Evolutionary conservation across 495 filamentous ascomycete species (phyloP).

Genomic region (Penicillium riverlandense): DNA sequence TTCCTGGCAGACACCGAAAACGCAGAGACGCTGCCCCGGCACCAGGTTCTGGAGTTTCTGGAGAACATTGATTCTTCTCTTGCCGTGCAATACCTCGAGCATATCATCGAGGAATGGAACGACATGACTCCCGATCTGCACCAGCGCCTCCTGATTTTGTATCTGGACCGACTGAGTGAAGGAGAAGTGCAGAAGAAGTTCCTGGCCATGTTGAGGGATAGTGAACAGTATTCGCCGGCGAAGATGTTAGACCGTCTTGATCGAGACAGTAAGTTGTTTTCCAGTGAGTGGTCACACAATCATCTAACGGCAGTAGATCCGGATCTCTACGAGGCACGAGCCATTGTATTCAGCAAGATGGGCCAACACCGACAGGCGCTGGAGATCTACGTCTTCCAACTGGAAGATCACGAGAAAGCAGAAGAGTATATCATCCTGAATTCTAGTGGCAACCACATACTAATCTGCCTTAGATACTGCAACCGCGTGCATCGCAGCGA

Average conservation of each 20-base stretch:
- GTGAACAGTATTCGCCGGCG: conserved; percentile 70
- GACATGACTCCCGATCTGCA: conserved; percentile 83
- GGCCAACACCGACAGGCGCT: conserved; percentile 89
- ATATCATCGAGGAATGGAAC: conserved; percentile 80
- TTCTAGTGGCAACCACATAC: background rate
- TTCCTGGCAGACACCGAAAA: conserved; percentile 94
- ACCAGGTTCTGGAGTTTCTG: conserved; percentile 68
- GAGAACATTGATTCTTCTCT: conserved; percentile 58
- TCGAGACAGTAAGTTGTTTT: conserved; percentile 56
- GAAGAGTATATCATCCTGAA: conserved; percentile 59
- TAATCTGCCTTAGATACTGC: conserved; percentile 59
- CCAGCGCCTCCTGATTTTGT: conserved; percentile 70
- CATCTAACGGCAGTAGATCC: conserved; percentile 49
- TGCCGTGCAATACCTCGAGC: conserved; percentile 80
- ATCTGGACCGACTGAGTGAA: conserved; percentile 50
- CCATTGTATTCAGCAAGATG: conserved; percentile 92
- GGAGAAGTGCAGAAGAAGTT: conserved; percentile 55
- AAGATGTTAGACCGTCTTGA: conserved; percentile 70
- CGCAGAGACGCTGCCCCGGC: conserved; percentile 78
- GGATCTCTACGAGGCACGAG: conserved; percentile 81
- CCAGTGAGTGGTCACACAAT: background rate
- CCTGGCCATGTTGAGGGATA: conserved; percentile 66
- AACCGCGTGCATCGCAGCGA: conserved; percentile 67
- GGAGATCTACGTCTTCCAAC: conserved; percentile 93
- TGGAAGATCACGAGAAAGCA: conserved; percentile 79